A percentile compares a stretch with the other conserved stretches of the same genome.
phyloP scores from a whole-genome alignment of 345 rosid genomes.

The Hibiscus tridactylites region DNA sequence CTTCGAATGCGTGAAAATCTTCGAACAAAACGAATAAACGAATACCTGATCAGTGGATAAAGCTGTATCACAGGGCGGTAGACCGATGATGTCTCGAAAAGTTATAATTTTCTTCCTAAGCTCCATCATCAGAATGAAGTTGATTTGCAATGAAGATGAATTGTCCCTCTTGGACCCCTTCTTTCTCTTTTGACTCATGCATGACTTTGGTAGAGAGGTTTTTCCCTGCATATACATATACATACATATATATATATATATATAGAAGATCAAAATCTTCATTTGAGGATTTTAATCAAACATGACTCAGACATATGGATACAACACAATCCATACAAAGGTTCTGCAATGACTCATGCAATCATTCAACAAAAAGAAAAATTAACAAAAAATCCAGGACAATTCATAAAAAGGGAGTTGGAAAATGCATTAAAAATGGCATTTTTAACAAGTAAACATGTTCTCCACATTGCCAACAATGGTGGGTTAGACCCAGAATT shows the following conservation, averaged over 20 bases:
- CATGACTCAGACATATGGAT: not conserved
- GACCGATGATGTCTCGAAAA: slow-evolving; percentile 50
- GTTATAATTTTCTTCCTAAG: slow-evolving; percentile 40
- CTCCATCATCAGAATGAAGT: slow-evolving; percentile 39
- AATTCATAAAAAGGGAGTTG: not conserved
- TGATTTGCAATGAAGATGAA: slow-evolving; percentile 14
- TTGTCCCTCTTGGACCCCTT: slow-evolving; percentile 12
- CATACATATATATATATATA: not conserved
- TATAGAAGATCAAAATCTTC: not conserved
- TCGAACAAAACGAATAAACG: not conserved
- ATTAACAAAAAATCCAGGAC: not conserved
- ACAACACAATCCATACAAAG: not conserved
- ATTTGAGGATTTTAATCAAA: not conserved
- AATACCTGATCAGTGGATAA: slow-evolving; percentile 30
- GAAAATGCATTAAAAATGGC: too few species aligned
- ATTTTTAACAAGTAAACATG: too few species aligned
- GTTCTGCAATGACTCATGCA: not conserved
- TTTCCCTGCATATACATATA: slow-evolving; percentile 14
- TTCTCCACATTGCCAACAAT: too few species aligned
- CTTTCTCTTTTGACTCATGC: slow-evolving; percentile 15
- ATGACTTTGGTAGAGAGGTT: not conserved
- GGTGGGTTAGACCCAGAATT: too few species aligned
- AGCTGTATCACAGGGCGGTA: slow-evolving; percentile 32
- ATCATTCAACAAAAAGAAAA: not conserved
- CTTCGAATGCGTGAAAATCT: too few species aligned